These are phyloP conservation scores for Xylariaceae sp. DNA, from an alignment of 2,329 filamentous ascomycete genomes.

Conservation along the genomic window DNA sequence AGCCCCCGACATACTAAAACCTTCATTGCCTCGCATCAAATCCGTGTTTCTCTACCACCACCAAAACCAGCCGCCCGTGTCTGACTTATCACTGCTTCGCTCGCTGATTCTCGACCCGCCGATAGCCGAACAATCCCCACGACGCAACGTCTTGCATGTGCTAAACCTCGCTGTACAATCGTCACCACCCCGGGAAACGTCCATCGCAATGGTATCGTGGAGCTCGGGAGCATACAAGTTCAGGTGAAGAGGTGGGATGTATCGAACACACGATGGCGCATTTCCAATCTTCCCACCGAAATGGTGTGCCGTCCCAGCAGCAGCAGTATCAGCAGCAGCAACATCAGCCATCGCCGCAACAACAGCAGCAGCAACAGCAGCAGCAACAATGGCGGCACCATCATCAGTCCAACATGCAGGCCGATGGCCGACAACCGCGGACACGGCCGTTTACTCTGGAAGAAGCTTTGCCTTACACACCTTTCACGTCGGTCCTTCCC, in stretches of 20 bases:
- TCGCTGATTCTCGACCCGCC: conserved; percentile 1
- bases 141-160: conserved; percentile 6
- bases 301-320: conserved; percentile 27
- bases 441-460: conserved; percentile 56
- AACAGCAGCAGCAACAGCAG: not conserved
- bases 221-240: conserved; percentile 4
- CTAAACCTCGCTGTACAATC: conserved; percentile 4
- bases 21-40: conserved; percentile 3
- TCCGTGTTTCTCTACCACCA: not conserved
- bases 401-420: conserved; percentile 1
- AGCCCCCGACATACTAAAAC: not conserved
- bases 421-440: conserved; percentile 21
- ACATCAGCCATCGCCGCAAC: not conserved
- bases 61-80: not conserved
- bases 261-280: conserved; percentile 25
- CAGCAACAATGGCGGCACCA: conserved; percentile 1
- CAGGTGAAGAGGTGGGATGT: conserved; percentile 20
- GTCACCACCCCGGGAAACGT: conserved; percentile 3
- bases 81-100: not conserved
- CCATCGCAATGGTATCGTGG: conserved; percentile 19
- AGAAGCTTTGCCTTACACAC: conserved; percentile 76
- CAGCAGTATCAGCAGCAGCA: conserved; percentile 6
- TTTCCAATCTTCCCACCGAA: conserved; percentile 22
- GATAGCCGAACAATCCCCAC: not conserved
- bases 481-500: conserved; percentile 73